Percentiles rank a stretch among this genome's conserved stretches.
Conservation (phyloP, 2,329 filamentous ascomycete genomes). For the Orbilia oligospora region DNA sequence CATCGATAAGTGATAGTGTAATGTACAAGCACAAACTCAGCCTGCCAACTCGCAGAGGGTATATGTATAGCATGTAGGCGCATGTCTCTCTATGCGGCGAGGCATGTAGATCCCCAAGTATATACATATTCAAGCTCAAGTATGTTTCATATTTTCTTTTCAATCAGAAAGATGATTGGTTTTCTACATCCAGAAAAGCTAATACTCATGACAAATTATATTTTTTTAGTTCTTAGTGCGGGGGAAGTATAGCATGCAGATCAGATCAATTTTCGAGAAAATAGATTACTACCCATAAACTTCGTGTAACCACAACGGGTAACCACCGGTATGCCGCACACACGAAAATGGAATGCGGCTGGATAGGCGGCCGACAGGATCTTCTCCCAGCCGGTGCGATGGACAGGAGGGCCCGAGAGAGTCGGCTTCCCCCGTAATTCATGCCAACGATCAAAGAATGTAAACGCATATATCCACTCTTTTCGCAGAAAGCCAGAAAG, state of each 20-base stretch:
- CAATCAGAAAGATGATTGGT: not conserved
- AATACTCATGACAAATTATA: constrained; percentile 1
- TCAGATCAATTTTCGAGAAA: too few species aligned
- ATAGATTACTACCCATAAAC: not conserved
- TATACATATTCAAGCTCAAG: not conserved
- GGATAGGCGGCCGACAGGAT: not conserved
- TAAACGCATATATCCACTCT: not conserved
- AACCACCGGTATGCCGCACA: constrained; percentile 9
- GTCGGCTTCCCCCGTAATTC: constrained; percentile 11
- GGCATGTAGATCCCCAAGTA: constrained; percentile 8
- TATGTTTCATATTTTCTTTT: constrained; percentile 28
- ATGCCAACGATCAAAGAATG: constrained; percentile 3
- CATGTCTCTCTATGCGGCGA: constrained; percentile 16
- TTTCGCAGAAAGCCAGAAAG: constrained; percentile 1
- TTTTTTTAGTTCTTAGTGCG: not conserved
- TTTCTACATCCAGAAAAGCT: not conserved
- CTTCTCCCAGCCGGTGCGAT: not conserved
- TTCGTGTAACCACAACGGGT: constrained; percentile 11
- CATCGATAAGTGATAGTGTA: constrained; percentile 14
- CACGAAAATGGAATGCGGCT: constrained; percentile 6
- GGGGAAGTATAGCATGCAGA: not conserved
- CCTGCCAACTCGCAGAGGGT: constrained; percentile 1
- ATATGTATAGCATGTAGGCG: constrained; percentile 3
- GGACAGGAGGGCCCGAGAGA: not conserved
- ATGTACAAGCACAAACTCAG: constrained; percentile 1